These are phyloP conservation scores for Takashimella tepidaria DNA, from an alignment of 1,284 basidiomycete genomes.

Conservation along the genomic window DNA sequence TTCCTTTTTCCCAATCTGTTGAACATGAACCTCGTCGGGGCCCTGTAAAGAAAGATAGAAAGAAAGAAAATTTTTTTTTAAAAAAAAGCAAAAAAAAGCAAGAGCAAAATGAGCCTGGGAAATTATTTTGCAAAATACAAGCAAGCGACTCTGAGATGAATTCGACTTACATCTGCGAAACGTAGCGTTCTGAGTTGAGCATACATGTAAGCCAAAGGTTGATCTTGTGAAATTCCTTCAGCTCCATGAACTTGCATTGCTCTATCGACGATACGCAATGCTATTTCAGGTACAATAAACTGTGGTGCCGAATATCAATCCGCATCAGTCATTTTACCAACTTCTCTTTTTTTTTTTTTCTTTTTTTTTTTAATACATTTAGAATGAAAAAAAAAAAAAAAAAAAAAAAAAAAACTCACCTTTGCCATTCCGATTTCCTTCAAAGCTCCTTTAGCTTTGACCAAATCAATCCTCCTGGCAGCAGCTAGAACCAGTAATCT, in stretches of 20 bases:
- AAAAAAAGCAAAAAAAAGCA: neutral
- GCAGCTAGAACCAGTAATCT: conserved; percentile 86
- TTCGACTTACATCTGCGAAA: conserved; percentile 72
- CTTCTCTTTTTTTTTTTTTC: neutral
- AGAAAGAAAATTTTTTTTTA: too few species aligned
- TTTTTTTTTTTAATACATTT: too few species aligned
- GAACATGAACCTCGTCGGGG: conserved; percentile 90
- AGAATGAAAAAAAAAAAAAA: too few species aligned
- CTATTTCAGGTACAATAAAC: conserved; percentile 90
- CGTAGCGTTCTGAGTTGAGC: conserved; percentile 79
- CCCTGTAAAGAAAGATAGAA: conserved; percentile 57
- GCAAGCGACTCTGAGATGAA: conserved; percentile 12
- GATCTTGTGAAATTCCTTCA: conserved; percentile 89
- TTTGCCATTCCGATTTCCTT: conserved; percentile 98
- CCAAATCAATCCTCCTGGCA: conserved; percentile 86
- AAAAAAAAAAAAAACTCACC: too few species aligned
- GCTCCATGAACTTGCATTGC: conserved; percentile 93
- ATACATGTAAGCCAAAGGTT: conserved; percentile 71
- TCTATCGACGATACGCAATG: conserved; percentile 79
- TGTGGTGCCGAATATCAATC: conserved; percentile 36
- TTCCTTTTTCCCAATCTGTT: conserved; percentile 86
- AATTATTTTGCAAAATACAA: neutral
- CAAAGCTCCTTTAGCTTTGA: conserved; percentile 86
- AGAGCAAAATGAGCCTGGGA: conserved; percentile 8
- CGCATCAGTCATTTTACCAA: neutral